Evolutionary conservation across 352 stramenopile genomes (phyloP).

Genomic region (Labyrinthula sp.): DNA sequence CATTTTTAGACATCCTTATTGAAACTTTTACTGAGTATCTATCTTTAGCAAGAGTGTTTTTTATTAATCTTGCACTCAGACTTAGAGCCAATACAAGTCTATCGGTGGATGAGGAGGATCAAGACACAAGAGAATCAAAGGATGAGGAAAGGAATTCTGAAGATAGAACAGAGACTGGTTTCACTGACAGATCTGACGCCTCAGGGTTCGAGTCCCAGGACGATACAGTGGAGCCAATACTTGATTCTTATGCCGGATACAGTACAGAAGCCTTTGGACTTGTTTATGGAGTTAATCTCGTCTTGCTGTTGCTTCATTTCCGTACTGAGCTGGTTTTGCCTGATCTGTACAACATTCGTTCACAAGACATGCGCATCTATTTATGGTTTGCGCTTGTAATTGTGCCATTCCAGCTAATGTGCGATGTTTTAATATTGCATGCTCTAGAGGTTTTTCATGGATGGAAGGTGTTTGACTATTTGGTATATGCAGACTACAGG

Average conservation of each 20-base stretch:
- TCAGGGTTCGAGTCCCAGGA: too few species aligned
- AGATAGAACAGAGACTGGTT: too few species aligned
- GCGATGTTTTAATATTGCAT: slow-evolving; percentile 79
- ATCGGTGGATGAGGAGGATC: slow-evolving; percentile 34
- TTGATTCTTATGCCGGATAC: slow-evolving; percentile 69
- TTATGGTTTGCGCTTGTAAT: slow-evolving; percentile 79
- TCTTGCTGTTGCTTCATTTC: slow-evolving; percentile 81
- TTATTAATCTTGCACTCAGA: slow-evolving; percentile 2
- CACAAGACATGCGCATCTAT: slow-evolving; percentile 93
- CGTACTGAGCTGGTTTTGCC: slow-evolving; percentile 69
- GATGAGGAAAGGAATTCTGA: too few species aligned
- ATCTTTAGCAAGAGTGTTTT: neutral
- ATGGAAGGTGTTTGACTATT: slow-evolving; percentile 92
- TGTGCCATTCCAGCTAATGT: slow-evolving; percentile 73
- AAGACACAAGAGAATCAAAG: slow-evolving; percentile 20
- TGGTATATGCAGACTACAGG: slow-evolving; percentile 78
- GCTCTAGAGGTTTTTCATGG: slow-evolving; percentile 84
- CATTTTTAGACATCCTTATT: slow-evolving; percentile 43
- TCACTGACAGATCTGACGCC: too few species aligned
- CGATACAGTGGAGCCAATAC: slow-evolving; percentile 83
- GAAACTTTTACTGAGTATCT: neutral
- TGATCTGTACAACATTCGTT: slow-evolving; percentile 78
- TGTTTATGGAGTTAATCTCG: slow-evolving; percentile 76
- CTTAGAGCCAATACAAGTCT: too few species aligned
- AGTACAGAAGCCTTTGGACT: slow-evolving; percentile 66